Percentiles rank a stretch among this genome's conserved stretches.
These are phyloP conservation scores for Elsinoe perseae DNA, from an alignment of 2,329 filamentous ascomycete species.

Conservation along the genomic window DNA sequence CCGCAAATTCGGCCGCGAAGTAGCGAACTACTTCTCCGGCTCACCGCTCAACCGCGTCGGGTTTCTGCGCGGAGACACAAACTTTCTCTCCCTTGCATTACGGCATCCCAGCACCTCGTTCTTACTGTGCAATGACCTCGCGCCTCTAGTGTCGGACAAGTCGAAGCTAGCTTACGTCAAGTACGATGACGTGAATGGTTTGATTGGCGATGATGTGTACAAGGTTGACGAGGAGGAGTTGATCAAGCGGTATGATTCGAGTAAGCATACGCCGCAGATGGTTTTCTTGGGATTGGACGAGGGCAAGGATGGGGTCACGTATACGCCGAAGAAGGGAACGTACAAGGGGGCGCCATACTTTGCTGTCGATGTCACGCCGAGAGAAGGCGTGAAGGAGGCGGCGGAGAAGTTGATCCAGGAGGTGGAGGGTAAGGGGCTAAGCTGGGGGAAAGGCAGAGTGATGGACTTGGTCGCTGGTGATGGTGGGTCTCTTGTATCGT, in stretches of 20 bases:
- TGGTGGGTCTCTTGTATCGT: slow-evolving; percentile 40
- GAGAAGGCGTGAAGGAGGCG: slow-evolving; percentile 51
- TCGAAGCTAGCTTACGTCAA: slow-evolving; percentile 57
- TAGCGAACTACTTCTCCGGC: slow-evolving; percentile 76
- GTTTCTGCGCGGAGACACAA: slow-evolving; percentile 63
- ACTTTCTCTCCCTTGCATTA: slow-evolving; percentile 63
- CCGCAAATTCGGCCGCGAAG: slow-evolving; percentile 68
- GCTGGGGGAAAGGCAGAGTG: slow-evolving; percentile 60
- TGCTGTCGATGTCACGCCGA: slow-evolving; percentile 76
- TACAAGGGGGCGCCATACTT: slow-evolving; percentile 81
- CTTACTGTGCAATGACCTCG: slow-evolving; percentile 69
- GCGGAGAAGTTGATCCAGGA: slow-evolving; percentile 54
- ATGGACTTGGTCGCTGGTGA: slow-evolving; percentile 54
- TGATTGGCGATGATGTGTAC: slow-evolving; percentile 68
- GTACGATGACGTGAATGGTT: slow-evolving; percentile 58
- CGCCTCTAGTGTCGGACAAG: slow-evolving; percentile 59
- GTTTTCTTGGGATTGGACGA: slow-evolving; percentile 84
- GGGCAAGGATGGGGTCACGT: slow-evolving; percentile 39
- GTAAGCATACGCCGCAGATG: slow-evolving; percentile 58
- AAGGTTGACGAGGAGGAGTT: slow-evolving; percentile 62
- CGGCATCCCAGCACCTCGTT: slow-evolving; percentile 60
- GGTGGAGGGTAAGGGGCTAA: slow-evolving; percentile 53
- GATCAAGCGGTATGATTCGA: slow-evolving; percentile 66
- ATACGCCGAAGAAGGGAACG: slow-evolving; percentile 55
- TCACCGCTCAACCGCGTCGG: slow-evolving; percentile 71